phyloP scores from a whole-genome alignment of 768 basidiomycete genomes.

The Paxillus ammoniavirescens region DNA sequence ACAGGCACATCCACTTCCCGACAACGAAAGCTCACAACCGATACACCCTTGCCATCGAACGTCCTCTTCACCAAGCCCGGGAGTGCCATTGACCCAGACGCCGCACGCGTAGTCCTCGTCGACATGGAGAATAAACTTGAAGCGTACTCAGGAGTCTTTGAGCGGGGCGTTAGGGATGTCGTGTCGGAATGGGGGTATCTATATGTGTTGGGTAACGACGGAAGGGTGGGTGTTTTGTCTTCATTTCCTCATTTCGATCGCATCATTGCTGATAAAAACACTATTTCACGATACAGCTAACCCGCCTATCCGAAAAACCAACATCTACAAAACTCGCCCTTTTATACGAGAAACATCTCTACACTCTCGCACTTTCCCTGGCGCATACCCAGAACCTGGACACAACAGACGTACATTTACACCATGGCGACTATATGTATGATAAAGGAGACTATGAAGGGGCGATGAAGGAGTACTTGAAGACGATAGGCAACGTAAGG shows the following conservation, averaged over 20 bases:
- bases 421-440: slow-evolving; percentile 92
- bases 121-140: slow-evolving; percentile 92
- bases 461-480: slow-evolving; percentile 88
- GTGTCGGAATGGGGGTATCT: slow-evolving; percentile 80
- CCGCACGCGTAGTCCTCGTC: slow-evolving; percentile 80
- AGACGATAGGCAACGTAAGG: slow-evolving; percentile 85
- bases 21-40: slow-evolving; percentile 24
- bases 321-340: slow-evolving; percentile 85
- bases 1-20: slow-evolving; percentile 44
- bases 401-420: slow-evolving; percentile 84
- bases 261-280: background rate
- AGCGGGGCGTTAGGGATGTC: slow-evolving; percentile 79
- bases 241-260: background rate
- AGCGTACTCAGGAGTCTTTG: slow-evolving; percentile 78
- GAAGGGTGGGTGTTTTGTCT: slow-evolving; percentile 50
- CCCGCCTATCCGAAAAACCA: slow-evolving; percentile 71
- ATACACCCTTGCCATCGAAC: slow-evolving; percentile 10
- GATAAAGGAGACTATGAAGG: slow-evolving; percentile 88
- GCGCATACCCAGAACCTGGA: slow-evolving; percentile 80
- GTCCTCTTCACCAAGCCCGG: slow-evolving; percentile 33
- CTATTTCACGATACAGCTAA: slow-evolving; percentile 41
- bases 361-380: slow-evolving; percentile 75
- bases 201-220: slow-evolving; percentile 76
- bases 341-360: slow-evolving; percentile 78
- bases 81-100: slow-evolving; percentile 48